These are phyloP conservation scores for Aspergillus olivimuriae DNA, from an alignment of 495 filamentous ascomycete species.

Conservation along the genomic window DNA sequence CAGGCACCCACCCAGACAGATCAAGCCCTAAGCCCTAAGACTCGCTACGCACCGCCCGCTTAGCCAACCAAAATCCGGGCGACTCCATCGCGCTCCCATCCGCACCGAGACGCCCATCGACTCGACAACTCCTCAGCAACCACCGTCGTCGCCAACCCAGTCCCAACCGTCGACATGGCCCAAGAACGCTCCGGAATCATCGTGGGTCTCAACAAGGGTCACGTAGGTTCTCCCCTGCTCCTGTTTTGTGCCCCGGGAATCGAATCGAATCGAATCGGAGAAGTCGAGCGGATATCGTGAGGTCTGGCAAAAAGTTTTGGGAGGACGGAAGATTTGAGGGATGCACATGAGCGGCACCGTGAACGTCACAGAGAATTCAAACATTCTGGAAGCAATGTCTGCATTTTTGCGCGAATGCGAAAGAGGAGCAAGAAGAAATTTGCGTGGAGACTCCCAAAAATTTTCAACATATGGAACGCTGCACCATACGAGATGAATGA, in stretches of 20 bases:
- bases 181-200: slow-evolving; percentile 68
- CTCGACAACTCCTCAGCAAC: slow-evolving; percentile 35
- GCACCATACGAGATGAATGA: too few relatives aligned
- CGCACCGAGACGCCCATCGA: slow-evolving; percentile 28
- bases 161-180: slow-evolving; percentile 48
- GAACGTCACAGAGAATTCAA: background rate
- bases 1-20: too few relatives aligned
- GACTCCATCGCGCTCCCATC: slow-evolving; percentile 29
- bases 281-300: too few relatives aligned
- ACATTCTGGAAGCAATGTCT: background rate
- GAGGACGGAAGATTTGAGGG: too few relatives aligned
- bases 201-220: slow-evolving; percentile 81
- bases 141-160: slow-evolving; percentile 37
- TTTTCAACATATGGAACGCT: background rate
- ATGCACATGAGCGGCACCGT: background rate
- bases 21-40: slow-evolving; percentile 19
- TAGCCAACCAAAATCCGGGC: slow-evolving; percentile 30
- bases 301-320: too few relatives aligned
- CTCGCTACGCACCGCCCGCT: slow-evolving; percentile 21
- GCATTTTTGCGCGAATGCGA: too few relatives aligned
- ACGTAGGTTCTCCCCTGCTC: slow-evolving; percentile 55
- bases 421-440: background rate
- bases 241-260: slow-evolving; percentile 14
- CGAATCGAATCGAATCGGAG: slow-evolving; percentile 3
- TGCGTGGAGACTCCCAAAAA: background rate